phyloP scores from a whole-genome alignment of 1,284 basidiomycete genomes.

The Ustilago trichophora region DNA sequence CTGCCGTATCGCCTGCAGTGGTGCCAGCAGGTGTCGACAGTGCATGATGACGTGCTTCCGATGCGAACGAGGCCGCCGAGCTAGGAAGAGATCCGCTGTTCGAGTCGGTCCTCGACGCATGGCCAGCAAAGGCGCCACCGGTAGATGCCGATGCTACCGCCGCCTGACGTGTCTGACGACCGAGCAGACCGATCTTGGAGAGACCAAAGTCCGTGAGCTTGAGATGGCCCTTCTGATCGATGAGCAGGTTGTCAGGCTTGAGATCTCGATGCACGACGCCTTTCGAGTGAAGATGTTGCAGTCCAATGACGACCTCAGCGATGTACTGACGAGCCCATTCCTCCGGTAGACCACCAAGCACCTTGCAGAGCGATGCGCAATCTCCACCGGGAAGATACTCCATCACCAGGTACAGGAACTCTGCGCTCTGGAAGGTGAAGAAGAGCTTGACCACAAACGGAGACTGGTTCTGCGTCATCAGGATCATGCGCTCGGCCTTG shows the following conservation, averaged over 20 bases:
- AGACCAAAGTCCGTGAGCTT: slow-evolving; percentile 98
- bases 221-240: slow-evolving; percentile 93
- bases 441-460: slow-evolving; percentile 77
- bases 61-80: slow-evolving; percentile 43
- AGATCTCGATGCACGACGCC: slow-evolving; percentile 98
- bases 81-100: slow-evolving; percentile 38
- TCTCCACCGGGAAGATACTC: slow-evolving; percentile 82
- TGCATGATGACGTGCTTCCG: slow-evolving; percentile 19
- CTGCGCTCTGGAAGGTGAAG: slow-evolving; percentile 69
- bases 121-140: slow-evolving; percentile 7
- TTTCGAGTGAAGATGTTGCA: slow-evolving; percentile 92
- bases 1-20: slow-evolving; percentile 43
- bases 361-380: slow-evolving; percentile 94
- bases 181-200: slow-evolving; percentile 93
- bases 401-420: slow-evolving; percentile 69
- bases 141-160: slow-evolving; percentile 10
- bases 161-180: slow-evolving; percentile 75
- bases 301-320: slow-evolving; percentile 91
- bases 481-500: slow-evolving; percentile 98
- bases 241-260: slow-evolving; percentile 96
- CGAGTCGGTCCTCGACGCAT: slow-evolving; percentile 19
- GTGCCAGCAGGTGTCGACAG: slow-evolving; percentile 42
- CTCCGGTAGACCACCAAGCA: slow-evolving; percentile 88
- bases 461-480: slow-evolving; percentile 99
- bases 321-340: slow-evolving; percentile 97